Percentiles rank a stretch among this genome's conserved stretches.
These are phyloP conservation scores for Linanthus parryae DNA, from an alignment of 148 eudicot genomes.

Conservation along the genomic window DNA sequence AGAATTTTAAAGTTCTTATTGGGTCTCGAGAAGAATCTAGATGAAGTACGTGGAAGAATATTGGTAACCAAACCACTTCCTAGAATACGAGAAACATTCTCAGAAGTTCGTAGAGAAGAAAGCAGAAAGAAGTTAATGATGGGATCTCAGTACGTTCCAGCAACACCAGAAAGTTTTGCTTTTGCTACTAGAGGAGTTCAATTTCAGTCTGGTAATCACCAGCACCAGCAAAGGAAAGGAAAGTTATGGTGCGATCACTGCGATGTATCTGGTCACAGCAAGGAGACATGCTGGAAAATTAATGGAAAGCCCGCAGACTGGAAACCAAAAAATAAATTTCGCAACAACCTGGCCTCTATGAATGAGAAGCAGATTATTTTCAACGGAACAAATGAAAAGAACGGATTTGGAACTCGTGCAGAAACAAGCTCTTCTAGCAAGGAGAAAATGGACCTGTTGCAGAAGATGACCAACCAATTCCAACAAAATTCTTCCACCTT, in stretches of 20 bases:
- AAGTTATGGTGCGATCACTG: conserved; percentile 1
- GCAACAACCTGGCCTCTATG: not conserved
- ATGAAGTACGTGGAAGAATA: conserved; percentile 5
- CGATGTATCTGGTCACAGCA: not conserved
- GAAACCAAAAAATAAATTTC: not conserved
- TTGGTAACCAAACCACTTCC: not conserved
- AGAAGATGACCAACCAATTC: not conserved
- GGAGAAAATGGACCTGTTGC: not conserved
- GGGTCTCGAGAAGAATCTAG: conserved; percentile 1
- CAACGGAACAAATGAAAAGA: too few species aligned
- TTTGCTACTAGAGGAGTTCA: not conserved
- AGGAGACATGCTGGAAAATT: not conserved
- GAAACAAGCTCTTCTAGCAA: not conserved
- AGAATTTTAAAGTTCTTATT: not conserved
- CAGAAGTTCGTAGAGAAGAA: conserved; percentile 3
- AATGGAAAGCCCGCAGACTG: not conserved
- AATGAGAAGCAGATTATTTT: too few species aligned
- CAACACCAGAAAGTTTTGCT: not conserved
- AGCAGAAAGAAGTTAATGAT: not conserved
- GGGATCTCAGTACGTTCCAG: not conserved
- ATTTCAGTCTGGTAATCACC: too few species aligned
- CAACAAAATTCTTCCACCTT: not conserved
- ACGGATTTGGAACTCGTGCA: too few species aligned
- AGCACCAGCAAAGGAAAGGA: too few species aligned
- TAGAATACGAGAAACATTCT: not conserved